phyloP scores from a whole-genome alignment of 1,139 yeast species.

The Zygoascus hellenicus region DNA sequence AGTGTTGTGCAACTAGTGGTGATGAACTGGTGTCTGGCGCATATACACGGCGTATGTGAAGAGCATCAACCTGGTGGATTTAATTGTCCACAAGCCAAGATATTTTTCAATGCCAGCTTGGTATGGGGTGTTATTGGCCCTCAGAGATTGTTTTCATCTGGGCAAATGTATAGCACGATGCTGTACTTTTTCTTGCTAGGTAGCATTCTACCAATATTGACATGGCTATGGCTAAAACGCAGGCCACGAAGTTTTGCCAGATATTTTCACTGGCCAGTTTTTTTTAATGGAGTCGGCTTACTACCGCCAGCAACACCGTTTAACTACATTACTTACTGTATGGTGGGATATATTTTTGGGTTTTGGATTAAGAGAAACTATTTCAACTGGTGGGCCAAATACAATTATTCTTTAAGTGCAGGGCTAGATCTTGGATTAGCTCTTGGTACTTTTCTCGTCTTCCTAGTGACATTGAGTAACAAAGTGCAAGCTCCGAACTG shows the following conservation, averaged over 20 bases:
- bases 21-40: conserved; percentile 41
- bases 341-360: conserved; percentile 48
- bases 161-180: conserved; percentile 37
- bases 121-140: conserved; percentile 68
- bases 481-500: conserved; percentile 40
- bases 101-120: conserved; percentile 51
- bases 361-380: conserved; percentile 45
- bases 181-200: conserved; percentile 46
- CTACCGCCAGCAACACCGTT: conserved; percentile 53
- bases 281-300: conserved; percentile 45
- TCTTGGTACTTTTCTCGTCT: conserved; percentile 44
- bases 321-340: conserved; percentile 45
- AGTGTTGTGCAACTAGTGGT: conserved; percentile 37
- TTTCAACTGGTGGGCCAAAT: conserved; percentile 63
- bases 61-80: conserved; percentile 41
- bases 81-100: conserved; percentile 46
- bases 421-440: conserved; percentile 56
- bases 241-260: conserved; percentile 45
- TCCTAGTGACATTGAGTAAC: conserved; percentile 39
- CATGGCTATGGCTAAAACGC: conserved; percentile 45
- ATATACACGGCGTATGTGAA: conserved; percentile 46
- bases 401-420: conserved; percentile 54
- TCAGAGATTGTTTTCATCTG: conserved; percentile 39
- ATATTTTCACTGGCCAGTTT: conserved; percentile 45
- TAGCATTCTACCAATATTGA: conserved; percentile 39